Evolutionary conservation across 2,329 filamentous ascomycete genomes (phyloP).

Genomic region (Xylariomycetidae sp.): DNA sequence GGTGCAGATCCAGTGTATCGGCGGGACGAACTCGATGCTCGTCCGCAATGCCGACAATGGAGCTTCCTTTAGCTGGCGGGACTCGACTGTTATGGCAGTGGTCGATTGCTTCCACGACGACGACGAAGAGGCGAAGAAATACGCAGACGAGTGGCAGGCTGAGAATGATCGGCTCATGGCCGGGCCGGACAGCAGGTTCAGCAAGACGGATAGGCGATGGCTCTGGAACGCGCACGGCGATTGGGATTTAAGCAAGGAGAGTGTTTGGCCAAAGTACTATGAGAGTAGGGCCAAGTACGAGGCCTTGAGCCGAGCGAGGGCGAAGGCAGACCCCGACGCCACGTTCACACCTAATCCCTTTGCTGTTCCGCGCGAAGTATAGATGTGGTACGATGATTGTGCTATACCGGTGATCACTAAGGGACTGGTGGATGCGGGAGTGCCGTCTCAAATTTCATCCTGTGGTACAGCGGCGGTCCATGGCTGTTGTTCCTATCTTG

Average conservation of each 20-base stretch:
- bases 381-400: too few species aligned
- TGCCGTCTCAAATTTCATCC: too few species aligned
- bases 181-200: conserved; percentile 29
- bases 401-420: too few species aligned
- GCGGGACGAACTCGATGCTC: conserved; percentile 38
- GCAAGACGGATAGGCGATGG: conserved; percentile 32
- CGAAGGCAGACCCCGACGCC: conserved; percentile 22
- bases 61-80: conserved; percentile 41
- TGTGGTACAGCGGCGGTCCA: too few species aligned
- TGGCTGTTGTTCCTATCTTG: too few species aligned
- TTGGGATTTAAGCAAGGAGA: conserved; percentile 30
- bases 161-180: conserved; percentile 30
- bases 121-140: conserved; percentile 22
- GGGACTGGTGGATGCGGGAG: too few species aligned
- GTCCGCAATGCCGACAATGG: conserved; percentile 35
- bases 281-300: conserved; percentile 33
- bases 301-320: conserved; percentile 28
- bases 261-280: conserved; percentile 31
- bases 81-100: conserved; percentile 32
- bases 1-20: conserved; percentile 39
- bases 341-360: conserved; percentile 25
- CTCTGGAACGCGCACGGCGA: conserved; percentile 36
- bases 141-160: conserved; percentile 35
- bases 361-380: conserved; percentile 18
- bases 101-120: conserved; percentile 40